Evolutionary conservation across 2,329 filamentous ascomycete genomes (phyloP).

Genomic region (Ceratocystis albifundus): DNA sequence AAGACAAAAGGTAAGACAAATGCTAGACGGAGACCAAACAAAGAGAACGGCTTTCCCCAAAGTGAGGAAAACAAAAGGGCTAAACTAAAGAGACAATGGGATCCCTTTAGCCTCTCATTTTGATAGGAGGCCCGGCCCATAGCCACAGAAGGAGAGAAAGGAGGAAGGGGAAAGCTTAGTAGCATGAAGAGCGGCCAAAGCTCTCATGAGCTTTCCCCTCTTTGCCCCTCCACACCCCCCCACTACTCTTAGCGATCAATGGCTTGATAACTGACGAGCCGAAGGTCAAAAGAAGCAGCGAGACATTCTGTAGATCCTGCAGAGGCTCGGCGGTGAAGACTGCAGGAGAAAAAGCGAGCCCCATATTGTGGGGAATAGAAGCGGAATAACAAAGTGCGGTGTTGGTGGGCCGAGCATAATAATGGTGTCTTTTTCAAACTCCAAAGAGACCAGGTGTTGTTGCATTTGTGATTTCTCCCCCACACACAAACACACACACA

Average conservation of each 20-base stretch:
- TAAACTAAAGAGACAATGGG: not conserved
- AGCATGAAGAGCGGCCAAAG: not conserved
- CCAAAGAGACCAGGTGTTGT: not conserved
- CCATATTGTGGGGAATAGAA: not conserved
- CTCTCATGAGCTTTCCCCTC: not conserved
- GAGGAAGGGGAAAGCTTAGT: not conserved
- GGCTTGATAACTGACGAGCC: not conserved
- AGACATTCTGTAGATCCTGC: slow-evolving; percentile 8
- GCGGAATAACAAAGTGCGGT: not conserved
- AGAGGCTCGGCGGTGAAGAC: slow-evolving; percentile 8
- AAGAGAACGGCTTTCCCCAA: not conserved
- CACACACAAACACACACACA: no score
- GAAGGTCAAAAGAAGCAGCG: slow-evolving; percentile 1
- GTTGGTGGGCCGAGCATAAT: not conserved
- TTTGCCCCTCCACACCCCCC: not conserved
- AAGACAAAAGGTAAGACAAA: not conserved
- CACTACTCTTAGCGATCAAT: not conserved
- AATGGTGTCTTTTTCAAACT: not conserved
- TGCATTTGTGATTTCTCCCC: not conserved
- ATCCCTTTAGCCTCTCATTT: not conserved
- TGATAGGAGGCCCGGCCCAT: not conserved
- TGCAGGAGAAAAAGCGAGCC: not conserved
- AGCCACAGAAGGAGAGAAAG: not conserved
- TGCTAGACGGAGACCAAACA: not conserved
- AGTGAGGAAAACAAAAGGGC: not conserved